Evolutionary conservation across 768 basidiomycete species (phyloP), one percentile per base, ranked within the genome.

Genomic region (Naematelia encephala): DNA sequence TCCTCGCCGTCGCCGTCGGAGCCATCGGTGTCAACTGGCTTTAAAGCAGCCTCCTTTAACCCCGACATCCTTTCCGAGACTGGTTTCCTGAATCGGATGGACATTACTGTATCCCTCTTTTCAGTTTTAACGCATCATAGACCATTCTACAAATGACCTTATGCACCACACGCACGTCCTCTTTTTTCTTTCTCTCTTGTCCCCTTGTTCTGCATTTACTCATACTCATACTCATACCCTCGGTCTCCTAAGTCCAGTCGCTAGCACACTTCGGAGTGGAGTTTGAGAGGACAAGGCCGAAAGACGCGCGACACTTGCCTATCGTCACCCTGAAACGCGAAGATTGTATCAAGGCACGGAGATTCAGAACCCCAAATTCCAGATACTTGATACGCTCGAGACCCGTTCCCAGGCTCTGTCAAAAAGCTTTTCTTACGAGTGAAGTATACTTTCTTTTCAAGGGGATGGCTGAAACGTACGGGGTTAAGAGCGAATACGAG

Each of bases 1-100:
- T 45, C 23, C 30, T 29, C 13, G 30, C 51, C 13, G 25, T 42
- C 10, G 48, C 30, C 13, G 23, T 30, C 45, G 34, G 30, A 22
- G 53, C 52, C 34, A 58, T 51, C 39, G 29, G 51, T n/a, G 39
- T 45, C 47, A 58, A 43, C 48, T 50, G n/a, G 46, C 21, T 23
- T 43, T 39, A 26, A 51, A 39, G 34, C 34, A 39, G 34, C 8
- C 16, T 8, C 34, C 34, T 39, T 16, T n/a, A n/a, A n/a, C 8
- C 34, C 34, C 34, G 34, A 39, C 34, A 39, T 39, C 8, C 34
- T 8, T 8, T 39, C 16, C 34, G 16, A 39, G 34, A 39, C 34
- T 39, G 34, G 34, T 39, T n/a, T 39, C 34, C 16, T 39, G 34
- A 8, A 8, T 8, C 16, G 34, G 34, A 39, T 16, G 34, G 34